Base-by-base conservation (phyloP, 768 basidiomycete species). In the Termitomyces sp. region DNA sequence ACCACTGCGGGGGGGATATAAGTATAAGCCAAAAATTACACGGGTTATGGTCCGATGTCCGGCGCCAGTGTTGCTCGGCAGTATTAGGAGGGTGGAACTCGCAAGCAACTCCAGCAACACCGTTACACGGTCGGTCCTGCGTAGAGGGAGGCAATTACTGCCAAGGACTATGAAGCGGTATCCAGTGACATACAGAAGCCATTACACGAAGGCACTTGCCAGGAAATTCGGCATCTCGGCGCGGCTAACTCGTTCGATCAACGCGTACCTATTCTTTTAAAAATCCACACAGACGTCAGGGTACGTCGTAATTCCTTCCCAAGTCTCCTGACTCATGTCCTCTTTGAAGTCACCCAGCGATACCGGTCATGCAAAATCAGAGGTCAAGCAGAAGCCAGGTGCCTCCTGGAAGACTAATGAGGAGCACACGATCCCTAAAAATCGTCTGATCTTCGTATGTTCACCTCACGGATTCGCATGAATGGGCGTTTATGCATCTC, bases 331-430 rank as follows among this genome's bases (percentile, higher is more conserved):
- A 58, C 51, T 12, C 59, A 68, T 66, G 67, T 28, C 64, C n/a
- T 56, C 63, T 31, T 49, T 56, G 48, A 29, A 60, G 42, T 44
- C 57, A 55, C 50, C 51, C 42, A 60, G 57, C 56, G 49, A 52
- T 58, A n/a, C 51, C 31, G 47, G 59, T 31, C 52, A 60, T 61
- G 56, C 33, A 48, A 56, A 49, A n/a, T 36, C 55, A 54, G 61
- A 59, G 55, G 63, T 34, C 36, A 74, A 76, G 44, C 64, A 60
- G 2, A 53, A 60, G 51, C 79, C 78, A 5, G 83, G 81, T 1
- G 76, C 78, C 24, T 77, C 83, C 20, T 86, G 85, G 85, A 80
- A 77, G 57, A 67, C 68, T 6, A 70, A 75, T 53, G 85, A 86
- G 60, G 74, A 77, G 18, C 83, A 85, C 33, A 71, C 77, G 12